Evolutionary conservation across 129 eudicot species (phyloP).

Genomic region (Flaveria ramosissima): DNA sequence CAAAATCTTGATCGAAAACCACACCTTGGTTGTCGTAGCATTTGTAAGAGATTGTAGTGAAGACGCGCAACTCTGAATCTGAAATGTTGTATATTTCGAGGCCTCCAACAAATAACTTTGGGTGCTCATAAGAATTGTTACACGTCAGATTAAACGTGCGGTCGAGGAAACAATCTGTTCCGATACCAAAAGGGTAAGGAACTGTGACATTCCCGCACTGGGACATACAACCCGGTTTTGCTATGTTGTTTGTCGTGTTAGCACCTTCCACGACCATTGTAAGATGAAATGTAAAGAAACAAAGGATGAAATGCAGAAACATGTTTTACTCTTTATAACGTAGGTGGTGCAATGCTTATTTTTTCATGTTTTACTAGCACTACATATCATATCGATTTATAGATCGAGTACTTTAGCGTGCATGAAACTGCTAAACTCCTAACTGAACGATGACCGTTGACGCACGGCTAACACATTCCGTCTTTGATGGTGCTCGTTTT

Average conservation of each 20-base stretch:
- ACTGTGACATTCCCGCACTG: neutral
- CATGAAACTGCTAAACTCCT: no score
- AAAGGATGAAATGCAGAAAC: neutral
- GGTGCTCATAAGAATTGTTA: neutral
- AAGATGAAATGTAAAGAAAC: neutral
- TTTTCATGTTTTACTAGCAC: neutral
- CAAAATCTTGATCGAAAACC: neutral
- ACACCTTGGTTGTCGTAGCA: neutral
- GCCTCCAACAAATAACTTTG: neutral
- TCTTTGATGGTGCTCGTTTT: no score
- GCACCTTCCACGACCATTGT: neutral
- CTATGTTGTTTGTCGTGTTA: neutral
- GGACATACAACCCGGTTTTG: neutral
- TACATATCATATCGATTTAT: neutral
- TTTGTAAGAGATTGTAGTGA: neutral
- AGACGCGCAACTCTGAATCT: neutral
- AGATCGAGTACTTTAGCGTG: neutral
- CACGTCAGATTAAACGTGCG: neutral
- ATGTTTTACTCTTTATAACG: neutral
- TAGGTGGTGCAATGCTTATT: neutral
- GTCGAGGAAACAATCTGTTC: neutral
- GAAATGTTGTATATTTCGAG: neutral
- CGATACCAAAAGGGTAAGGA: slow-evolving; percentile 7
- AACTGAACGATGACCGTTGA: no score
- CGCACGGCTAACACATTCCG: no score